Evolutionary conservation across 2,329 filamentous ascomycete species (phyloP).

Genomic region (Aspergillus sp.): DNA sequence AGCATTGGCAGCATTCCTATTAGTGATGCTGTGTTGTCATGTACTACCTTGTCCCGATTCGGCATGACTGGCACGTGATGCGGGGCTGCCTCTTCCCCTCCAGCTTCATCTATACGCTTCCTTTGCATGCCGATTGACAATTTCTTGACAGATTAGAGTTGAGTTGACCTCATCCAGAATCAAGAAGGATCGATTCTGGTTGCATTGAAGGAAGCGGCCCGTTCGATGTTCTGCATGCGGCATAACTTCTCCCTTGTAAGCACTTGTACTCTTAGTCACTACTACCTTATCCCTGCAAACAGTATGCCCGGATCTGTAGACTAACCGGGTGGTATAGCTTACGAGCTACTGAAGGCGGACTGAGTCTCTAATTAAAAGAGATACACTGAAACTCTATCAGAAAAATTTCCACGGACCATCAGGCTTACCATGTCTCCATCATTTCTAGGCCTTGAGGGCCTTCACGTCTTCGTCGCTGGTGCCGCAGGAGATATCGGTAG

Average conservation of each 20-base stretch:
- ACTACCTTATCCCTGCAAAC: not conserved
- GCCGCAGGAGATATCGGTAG: constrained; percentile 56
- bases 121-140: no score
- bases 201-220: not conserved
- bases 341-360: not conserved
- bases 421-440: not conserved
- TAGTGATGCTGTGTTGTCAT: not conserved
- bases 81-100: not conserved
- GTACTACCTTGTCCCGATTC: no score
- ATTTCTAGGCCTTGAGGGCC: constrained; percentile 49
- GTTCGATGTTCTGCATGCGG: not conserved
- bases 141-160: no score
- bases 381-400: not conserved
- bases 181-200: not conserved
- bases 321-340: not conserved
- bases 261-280: not conserved
- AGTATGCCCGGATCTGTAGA: not conserved
- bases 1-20: not conserved
- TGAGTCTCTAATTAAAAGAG: not conserved
- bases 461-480: constrained; percentile 58
- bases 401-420: not conserved
- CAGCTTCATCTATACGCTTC: not conserved
- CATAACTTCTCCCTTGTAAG: not conserved
- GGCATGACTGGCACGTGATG: not conserved
- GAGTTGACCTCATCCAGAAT: not conserved